These are phyloP conservation scores for Monilinia laxa DNA, from an alignment of 2,329 filamentous ascomycete genomes.

Conservation along the genomic window DNA sequence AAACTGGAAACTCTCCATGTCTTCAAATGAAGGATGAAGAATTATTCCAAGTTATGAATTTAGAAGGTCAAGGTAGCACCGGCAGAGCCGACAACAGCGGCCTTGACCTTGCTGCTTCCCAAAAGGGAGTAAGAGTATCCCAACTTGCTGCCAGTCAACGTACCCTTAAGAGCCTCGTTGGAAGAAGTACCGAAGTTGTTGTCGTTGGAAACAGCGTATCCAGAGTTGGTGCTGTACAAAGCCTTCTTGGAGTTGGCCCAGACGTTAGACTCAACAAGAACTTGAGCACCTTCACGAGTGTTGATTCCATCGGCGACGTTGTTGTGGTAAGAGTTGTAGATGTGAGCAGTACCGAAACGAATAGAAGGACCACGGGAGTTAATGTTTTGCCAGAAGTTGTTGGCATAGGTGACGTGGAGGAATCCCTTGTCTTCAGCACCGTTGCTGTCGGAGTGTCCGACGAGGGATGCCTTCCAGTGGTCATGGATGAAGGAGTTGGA, in stretches of 20 bases:
- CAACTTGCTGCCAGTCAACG: slow-evolving; percentile 43
- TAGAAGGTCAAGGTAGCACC: slow-evolving; percentile 42
- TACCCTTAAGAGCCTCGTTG: slow-evolving; percentile 52
- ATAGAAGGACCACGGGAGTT: slow-evolving; percentile 19
- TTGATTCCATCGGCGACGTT: slow-evolving; percentile 46
- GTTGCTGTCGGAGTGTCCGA: slow-evolving; percentile 38
- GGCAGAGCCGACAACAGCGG: slow-evolving; percentile 39
- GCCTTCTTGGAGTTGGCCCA: slow-evolving; percentile 47
- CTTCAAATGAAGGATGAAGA: background rate
- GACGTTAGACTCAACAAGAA: slow-evolving; percentile 57
- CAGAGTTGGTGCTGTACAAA: slow-evolving; percentile 34
- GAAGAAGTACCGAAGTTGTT: slow-evolving; percentile 49
- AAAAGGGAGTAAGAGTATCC: slow-evolving; percentile 55
- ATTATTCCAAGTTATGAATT: background rate
- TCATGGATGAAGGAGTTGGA: slow-evolving; percentile 47
- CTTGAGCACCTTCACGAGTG: slow-evolving; percentile 54
- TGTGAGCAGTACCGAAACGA: slow-evolving; percentile 16
- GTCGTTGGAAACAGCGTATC: slow-evolving; percentile 47
- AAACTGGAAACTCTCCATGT: no score
- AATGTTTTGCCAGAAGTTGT: slow-evolving; percentile 29
- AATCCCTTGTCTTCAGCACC: slow-evolving; percentile 34
- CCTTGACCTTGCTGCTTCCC: slow-evolving; percentile 50
- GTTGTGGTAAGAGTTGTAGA: slow-evolving; percentile 18
- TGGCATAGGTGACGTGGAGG: slow-evolving; percentile 35
- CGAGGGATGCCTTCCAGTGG: slow-evolving; percentile 41